Evolutionary conservation across 106 monocot species (phyloP).

Genomic region (Gastrodia elata): DNA sequence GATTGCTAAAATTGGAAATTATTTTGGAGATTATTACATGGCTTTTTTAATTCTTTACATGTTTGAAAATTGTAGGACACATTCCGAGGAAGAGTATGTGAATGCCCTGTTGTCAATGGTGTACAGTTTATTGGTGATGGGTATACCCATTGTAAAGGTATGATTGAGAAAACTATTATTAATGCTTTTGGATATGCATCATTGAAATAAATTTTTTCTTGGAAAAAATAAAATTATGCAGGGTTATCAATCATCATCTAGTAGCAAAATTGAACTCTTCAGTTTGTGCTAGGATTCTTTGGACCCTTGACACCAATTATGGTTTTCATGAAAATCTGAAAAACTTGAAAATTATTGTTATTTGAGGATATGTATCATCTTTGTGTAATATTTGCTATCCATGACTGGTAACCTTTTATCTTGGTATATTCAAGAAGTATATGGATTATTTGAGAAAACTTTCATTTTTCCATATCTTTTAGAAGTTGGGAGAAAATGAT

Average conservation of each 20-base stretch:
- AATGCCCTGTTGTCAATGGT: slow-evolving; percentile 49
- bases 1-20: background rate
- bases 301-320: background rate
- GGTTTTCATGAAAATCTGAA: background rate
- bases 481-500: too few relatives aligned
- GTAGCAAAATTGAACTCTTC: background rate
- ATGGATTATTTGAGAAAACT: too few relatives aligned
- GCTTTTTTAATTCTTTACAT: background rate
- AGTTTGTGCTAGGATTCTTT: background rate
- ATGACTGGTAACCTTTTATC: too few relatives aligned
- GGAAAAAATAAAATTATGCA: background rate
- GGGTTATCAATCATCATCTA: background rate
- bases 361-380: background rate
- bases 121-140: slow-evolving; percentile 49
- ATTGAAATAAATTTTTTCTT: background rate
- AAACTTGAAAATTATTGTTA: background rate
- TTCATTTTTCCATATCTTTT: too few relatives aligned
- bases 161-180: background rate
- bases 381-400: background rate
- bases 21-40: background rate
- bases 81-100: slow-evolving; percentile 53
- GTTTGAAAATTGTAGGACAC: slow-evolving; percentile 29
- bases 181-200: background rate
- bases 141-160: slow-evolving; percentile 59
- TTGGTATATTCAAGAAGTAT: too few relatives aligned